Base-by-base conservation (phyloP, 805 yeast species). In the Monosporozyma servazzii region DNA sequence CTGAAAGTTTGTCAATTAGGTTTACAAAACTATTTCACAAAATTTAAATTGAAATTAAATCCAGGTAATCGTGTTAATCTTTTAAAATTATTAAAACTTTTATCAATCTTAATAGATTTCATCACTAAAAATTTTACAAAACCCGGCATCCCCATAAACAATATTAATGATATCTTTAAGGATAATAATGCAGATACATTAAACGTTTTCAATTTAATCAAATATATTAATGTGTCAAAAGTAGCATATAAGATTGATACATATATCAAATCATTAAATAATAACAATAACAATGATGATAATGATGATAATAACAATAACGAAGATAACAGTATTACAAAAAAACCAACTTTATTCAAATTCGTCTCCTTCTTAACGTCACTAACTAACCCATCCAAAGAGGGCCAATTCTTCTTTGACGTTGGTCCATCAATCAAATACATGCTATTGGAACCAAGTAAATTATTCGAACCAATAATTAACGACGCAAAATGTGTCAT, bases 201-300 rank as follows among this genome's bases (percentile, higher is more conserved):
- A 43, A 88, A 91, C 60, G 69, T 87, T 40, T 81, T 80, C 62
- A 80, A 80, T 45, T 65, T 91, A 25, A 84, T 82, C 44, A 71
- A 71, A 29, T 90, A 85, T 63, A 69, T 89, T 27, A 70, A 71
- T 15, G 75, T 72, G 31, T 79, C 93, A 1, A 89, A 88, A 65
- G 80, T 90, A 36, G 95, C 95, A 0, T 87, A 79, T 67, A 90
- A 90, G 59, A 76, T 91, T 20, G 95, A 91, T 57, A 72, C 80
- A 0, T 91, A 86, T 57, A 70, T 84, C 40, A 44, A 48, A 23
- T 41, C 51, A 2, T 20, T 48, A 13, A 33, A 47, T 17, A 45
- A 54, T 25, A 11, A 46, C 48, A 18, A 45, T 49, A 5, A 37
- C 7, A 29, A 15, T 17, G 31, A 30, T 55, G n/a, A n/a, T n/a